These are phyloP conservation scores for Moesziomyces sp. DNA, from an alignment of 1,284 basidiomycete genomes.

Conservation along the genomic window DNA sequence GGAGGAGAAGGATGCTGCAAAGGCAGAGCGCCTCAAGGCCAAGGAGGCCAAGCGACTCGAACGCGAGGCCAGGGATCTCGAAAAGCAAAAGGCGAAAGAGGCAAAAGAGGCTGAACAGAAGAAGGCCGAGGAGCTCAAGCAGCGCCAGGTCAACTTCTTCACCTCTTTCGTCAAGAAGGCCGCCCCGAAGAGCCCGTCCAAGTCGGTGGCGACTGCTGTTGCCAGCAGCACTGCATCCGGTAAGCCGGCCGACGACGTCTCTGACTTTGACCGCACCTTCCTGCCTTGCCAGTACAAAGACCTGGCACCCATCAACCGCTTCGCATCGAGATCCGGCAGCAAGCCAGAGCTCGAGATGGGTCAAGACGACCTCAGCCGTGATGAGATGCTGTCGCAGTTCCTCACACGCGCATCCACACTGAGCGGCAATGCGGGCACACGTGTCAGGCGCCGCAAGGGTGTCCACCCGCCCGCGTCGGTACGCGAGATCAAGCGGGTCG, in stretches of 20 bases:
- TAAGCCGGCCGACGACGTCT: constrained; percentile 13
- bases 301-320: constrained; percentile 61
- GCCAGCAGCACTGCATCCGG: constrained; percentile 11
- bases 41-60: constrained; percentile 53
- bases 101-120: constrained; percentile 65
- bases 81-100: constrained; percentile 64
- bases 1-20: constrained; percentile 69
- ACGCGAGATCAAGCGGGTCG: constrained; percentile 62
- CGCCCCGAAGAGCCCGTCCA: constrained; percentile 21
- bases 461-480: constrained; percentile 58
- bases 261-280: constrained; percentile 63
- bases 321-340: constrained; percentile 9
- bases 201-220: constrained; percentile 2
- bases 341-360: constrained; percentile 19
- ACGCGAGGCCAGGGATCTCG: constrained; percentile 55
- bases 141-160: constrained; percentile 56
- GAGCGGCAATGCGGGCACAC: neutral
- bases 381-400: constrained; percentile 53
- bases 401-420: constrained; percentile 16
- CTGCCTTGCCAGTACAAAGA: constrained; percentile 63
- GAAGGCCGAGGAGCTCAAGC: constrained; percentile 69
- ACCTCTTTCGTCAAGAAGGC: constrained; percentile 61
- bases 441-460: constrained; percentile 25
- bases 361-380: constrained; percentile 15
- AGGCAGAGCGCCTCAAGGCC: constrained; percentile 58